Evolutionary conservation across 2,329 filamentous ascomycete genomes (phyloP), one percentile per base, ranked within the genome.

Genomic region (Penicillium crustosum): DNA sequence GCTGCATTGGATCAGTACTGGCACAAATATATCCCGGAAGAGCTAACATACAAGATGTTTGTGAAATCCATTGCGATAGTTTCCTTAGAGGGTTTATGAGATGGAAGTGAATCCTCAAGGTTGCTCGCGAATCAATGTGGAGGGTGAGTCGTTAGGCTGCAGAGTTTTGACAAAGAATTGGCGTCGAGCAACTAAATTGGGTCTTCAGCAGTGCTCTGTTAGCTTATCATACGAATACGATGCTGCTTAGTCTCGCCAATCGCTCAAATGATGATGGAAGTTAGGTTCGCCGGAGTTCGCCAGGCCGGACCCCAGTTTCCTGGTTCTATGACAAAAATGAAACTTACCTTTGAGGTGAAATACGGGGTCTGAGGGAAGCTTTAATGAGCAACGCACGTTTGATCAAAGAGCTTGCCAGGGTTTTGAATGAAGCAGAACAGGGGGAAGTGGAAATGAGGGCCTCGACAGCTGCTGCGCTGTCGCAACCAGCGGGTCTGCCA

Each of bases 61-160:
- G 91, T 93, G 81, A 92, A 90, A 78, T 96, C 92, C 91, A 96
- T 96, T 66, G 73, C 81, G 72, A 51, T 29, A 45, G 33, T 52
- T 59, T 56, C 21, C 13, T 41, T 39, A 35, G 48, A 15, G 25
- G 25, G n/a, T 55, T 38, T 21, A 44, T 6, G n/a, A 38, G 38
- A 52, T 55, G 47, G 21, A 36, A 55, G 51, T n/a, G 49, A 58
- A 58, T 62, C 33, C 38, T 60, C 25, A 41, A 48, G 31, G 52
- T 61, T 41, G 54, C 42, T 57, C 47, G 31, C 29, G 25, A 38
- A 42, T 44, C 43, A 44, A 41, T 25, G 39, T 21, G 39, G 48
- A 36, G 21, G 45, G 35, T 27, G 43, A 51, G 55, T 57, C 39
- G 45, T 41, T 58, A 61, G 55, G 50, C 53, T 52, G 54, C 54